Conservation (phyloP, 495 filamentous ascomycete genomes). For the Clavariopsis aquatica region DNA sequence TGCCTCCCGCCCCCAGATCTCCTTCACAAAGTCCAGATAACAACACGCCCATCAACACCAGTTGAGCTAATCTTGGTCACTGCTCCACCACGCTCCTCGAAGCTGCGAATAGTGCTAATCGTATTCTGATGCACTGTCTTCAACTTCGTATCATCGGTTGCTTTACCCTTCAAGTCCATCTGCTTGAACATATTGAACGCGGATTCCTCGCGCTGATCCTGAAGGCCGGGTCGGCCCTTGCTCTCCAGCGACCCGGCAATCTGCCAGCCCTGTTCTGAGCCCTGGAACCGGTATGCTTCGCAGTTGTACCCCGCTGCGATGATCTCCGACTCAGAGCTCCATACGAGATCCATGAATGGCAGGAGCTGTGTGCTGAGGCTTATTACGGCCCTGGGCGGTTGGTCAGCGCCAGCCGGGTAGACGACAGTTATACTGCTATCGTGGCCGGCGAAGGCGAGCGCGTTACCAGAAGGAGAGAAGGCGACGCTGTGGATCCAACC, state of each 20-base stretch:
- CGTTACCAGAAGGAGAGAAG: slow-evolving; percentile 90
- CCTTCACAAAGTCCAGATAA: slow-evolving; percentile 65
- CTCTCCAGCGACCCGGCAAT: slow-evolving; percentile 79
- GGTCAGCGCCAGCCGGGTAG: slow-evolving; percentile 89
- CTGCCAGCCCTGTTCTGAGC: slow-evolving; percentile 82
- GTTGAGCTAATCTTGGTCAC: slow-evolving; percentile 86
- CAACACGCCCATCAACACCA: slow-evolving; percentile 91
- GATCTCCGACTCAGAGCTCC: slow-evolving; percentile 90
- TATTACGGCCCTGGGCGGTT: slow-evolving; percentile 83
- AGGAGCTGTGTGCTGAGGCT: slow-evolving; percentile 86
- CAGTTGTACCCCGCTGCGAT: slow-evolving; percentile 96
- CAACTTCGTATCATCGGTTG: slow-evolving; percentile 83
- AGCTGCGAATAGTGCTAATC: slow-evolving; percentile 77
- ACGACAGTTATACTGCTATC: slow-evolving; percentile 96
- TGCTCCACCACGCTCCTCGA: slow-evolving; percentile 62
- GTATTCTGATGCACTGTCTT: slow-evolving; percentile 98
- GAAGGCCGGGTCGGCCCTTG: slow-evolving; percentile 54
- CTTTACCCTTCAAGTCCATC: slow-evolving; percentile 96
- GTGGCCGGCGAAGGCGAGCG: slow-evolving; percentile 86
- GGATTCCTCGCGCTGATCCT: slow-evolving; percentile 70
- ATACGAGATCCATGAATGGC: slow-evolving; percentile 87
- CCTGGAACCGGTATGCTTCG: slow-evolving; percentile 86
- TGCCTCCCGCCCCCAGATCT: not conserved
- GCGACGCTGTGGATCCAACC: slow-evolving; percentile 92
- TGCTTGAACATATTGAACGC: slow-evolving; percentile 99